A percentile compares a stretch with the other conserved stretches of the same genome.
phyloP scores from a whole-genome alignment of 2,329 filamentous ascomycete species.

The Fusarium chaquense region DNA sequence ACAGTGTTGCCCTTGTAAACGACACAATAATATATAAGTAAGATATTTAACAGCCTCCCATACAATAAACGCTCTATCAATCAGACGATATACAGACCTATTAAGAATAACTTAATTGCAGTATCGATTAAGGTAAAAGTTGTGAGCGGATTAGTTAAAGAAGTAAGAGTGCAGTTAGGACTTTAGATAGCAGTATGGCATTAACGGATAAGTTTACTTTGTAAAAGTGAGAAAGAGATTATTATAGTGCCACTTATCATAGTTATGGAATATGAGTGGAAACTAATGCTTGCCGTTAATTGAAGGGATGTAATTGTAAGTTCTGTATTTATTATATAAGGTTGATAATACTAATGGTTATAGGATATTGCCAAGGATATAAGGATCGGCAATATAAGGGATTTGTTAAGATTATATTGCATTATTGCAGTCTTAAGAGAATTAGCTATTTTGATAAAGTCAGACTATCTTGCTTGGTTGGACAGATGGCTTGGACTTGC shows the following conservation, averaged over 20 bases:
- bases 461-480: not conserved
- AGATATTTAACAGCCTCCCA: not conserved
- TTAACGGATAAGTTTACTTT: not conserved
- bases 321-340: not conserved
- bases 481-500: not conserved
- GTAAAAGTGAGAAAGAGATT: not conserved
- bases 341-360: not conserved
- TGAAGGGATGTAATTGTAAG: not conserved
- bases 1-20: not conserved
- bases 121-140: not conserved
- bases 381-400: not conserved
- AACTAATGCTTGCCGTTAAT: not conserved
- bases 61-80: not conserved
- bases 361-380: not conserved
- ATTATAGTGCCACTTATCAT: not conserved
- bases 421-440: not conserved
- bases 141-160: not conserved
- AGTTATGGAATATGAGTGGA: slow-evolving; percentile 1
- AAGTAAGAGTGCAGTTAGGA: not conserved
- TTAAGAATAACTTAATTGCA: not conserved
- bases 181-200: slow-evolving; percentile 1
- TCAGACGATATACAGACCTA: not conserved
- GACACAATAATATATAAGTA: not conserved
- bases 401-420: not conserved
- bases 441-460: not conserved